These are phyloP conservation scores for Thymus quinquecostatus DNA, from an alignment of 257 asterid genomes.

Conservation along the genomic window DNA sequence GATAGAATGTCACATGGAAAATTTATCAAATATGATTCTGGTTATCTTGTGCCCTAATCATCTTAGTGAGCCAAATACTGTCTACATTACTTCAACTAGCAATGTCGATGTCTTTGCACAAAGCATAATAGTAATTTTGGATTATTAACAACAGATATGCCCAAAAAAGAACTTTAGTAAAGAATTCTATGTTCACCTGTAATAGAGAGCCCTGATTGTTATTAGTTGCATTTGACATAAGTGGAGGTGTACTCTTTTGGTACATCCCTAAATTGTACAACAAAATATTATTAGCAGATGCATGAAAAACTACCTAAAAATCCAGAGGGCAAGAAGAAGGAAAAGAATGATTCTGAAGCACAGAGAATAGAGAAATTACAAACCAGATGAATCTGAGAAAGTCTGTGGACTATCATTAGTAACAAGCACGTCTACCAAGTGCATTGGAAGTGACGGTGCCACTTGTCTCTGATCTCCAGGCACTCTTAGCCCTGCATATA, in stretches of 20 bases:
- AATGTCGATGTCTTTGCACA: conserved; percentile 15
- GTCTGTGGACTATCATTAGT: conserved; percentile 56
- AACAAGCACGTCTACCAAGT: conserved; percentile 74
- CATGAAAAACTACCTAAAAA: conserved; percentile 17
- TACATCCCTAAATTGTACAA: conserved; percentile 65
- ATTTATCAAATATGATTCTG: conserved; percentile 13
- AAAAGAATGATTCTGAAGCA: conserved; percentile 15
- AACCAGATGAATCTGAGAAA: conserved; percentile 81
- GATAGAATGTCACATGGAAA: conserved; percentile 18
- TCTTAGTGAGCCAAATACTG: conserved; percentile 19
- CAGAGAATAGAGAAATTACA: conserved; percentile 21
- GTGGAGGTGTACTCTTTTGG: conserved; percentile 87
- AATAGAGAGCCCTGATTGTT: conserved; percentile 65
- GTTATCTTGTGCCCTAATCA: not conserved
- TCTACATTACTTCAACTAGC: not conserved
- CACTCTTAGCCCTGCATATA: conserved; percentile 66
- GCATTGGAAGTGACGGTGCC: conserved; percentile 84
- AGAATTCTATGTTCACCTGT: conserved; percentile 58
- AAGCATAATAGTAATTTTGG: conserved; percentile 2
- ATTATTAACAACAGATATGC: not conserved
- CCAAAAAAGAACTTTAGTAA: conserved; percentile 11
- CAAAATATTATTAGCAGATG: conserved; percentile 27
- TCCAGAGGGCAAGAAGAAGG: conserved; percentile 1
- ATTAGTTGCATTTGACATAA: conserved; percentile 55
- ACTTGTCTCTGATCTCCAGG: conserved; percentile 85